Percentiles rank a stretch among this genome's conserved stretches.
These are phyloP conservation scores for Colletotrichum higginsianum DNA, from an alignment of 2,329 filamentous ascomycete genomes.

Conservation along the genomic window DNA sequence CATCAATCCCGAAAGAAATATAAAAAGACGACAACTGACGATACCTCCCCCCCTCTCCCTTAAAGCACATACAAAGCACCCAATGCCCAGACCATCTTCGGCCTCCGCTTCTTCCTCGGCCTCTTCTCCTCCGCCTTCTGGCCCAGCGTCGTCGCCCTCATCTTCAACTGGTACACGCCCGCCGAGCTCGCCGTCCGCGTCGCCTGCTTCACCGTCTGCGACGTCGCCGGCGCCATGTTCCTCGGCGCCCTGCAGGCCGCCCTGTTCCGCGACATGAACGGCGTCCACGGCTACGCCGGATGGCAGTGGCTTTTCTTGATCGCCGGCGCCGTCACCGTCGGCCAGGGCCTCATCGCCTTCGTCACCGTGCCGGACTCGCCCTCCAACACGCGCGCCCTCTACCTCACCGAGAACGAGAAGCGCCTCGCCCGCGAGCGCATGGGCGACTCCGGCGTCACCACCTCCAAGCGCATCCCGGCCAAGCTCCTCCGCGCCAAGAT, in stretches of 20 bases:
- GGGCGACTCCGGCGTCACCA: slow-evolving; percentile 49
- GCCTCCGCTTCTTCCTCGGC: slow-evolving; percentile 54
- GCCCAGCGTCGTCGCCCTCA: slow-evolving; percentile 54
- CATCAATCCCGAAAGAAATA: not conserved
- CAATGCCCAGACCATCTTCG: slow-evolving; percentile 52
- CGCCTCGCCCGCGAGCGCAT: slow-evolving; percentile 48
- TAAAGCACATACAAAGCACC: slow-evolving; percentile 47
- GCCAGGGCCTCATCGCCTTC: slow-evolving; percentile 56
- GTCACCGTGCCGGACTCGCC: slow-evolving; percentile 55
- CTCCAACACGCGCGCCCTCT: slow-evolving; percentile 49
- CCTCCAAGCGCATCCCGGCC: slow-evolving; percentile 48
- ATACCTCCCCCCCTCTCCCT: not conserved
- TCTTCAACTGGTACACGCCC: slow-evolving; percentile 66
- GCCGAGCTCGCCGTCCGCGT: slow-evolving; percentile 57
- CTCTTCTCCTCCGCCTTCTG: slow-evolving; percentile 52
- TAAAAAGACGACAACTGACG: slow-evolving; percentile 15
- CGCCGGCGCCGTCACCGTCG: slow-evolving; percentile 59
- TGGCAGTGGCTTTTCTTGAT: slow-evolving; percentile 65
- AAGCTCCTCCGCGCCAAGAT: slow-evolving; percentile 47
- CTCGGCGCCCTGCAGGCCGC: slow-evolving; percentile 60
- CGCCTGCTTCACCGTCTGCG: slow-evolving; percentile 60
- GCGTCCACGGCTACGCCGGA: slow-evolving; percentile 55
- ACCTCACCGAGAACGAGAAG: slow-evolving; percentile 49
- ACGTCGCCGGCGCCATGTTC: slow-evolving; percentile 61
- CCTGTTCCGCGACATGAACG: slow-evolving; percentile 58